Evolutionary conservation across 208 protist species (phyloP), one percentile per base, ranked within the genome.

Genomic region (Herpetomonas samuelpessoai): DNA sequence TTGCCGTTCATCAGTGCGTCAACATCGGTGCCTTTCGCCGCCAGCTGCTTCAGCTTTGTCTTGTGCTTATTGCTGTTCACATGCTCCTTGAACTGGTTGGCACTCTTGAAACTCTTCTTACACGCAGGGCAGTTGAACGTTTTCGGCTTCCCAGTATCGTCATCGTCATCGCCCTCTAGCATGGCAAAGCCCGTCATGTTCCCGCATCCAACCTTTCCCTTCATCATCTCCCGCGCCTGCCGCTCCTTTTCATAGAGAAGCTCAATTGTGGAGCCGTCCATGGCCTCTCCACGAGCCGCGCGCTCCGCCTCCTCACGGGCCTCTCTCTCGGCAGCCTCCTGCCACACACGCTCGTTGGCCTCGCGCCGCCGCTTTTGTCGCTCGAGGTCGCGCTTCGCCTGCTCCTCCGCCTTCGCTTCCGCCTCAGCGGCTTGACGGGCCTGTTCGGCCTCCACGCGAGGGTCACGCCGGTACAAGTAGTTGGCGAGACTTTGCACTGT

Each of bases 51-150:
- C 56, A 95, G 53, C 71, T 88, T 91, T 22, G 85, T 82, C 61
- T 91, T 94, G 62, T 96, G 91, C 62, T 96, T 96, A 53, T 68
- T 85, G 61, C 88, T 95, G 57, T 88, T 80, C 26, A 95, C 54
- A 65, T 96, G 91, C 57, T 94, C 88, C 31, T 83, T 91, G 57
- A 77, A 93, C 71, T 92, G 86, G n/a, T 78, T 84, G 25, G 75
- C 72, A 21, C 73, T 79, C 57, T 91, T 91, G 71, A 93, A 95
- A 49, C 76, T 71, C 64, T 96, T 96, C 57, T 93, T 94, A 66
- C 91, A 96, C 2, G 84, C 85, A 14, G 79, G 74, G 64, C 91
- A 96, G 67, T 85, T 89, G 61, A 81, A 80, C 48, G 35, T 19
- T 62, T 74, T 16, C 3, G 21, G 52, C 27, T 57, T 31, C 0